Conservation (phyloP, 179 eudicot genomes). For the Beta macrorhiza region DNA sequence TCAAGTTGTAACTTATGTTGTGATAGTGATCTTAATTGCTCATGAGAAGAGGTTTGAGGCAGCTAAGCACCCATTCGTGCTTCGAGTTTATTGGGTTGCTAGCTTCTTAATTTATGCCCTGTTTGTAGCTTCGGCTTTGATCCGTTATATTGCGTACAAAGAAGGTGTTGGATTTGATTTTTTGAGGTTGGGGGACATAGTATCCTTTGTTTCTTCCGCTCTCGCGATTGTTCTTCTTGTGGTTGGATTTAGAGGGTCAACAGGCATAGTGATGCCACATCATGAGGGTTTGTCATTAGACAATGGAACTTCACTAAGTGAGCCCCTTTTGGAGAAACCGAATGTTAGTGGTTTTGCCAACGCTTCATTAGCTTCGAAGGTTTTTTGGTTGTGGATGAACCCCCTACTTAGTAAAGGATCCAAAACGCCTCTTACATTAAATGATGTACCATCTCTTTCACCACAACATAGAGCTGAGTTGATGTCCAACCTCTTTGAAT, state of each 20-base stretch:
- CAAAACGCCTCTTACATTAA: conserved; percentile 54
- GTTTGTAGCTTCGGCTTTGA: conserved; percentile 46
- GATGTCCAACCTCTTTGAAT: conserved; percentile 69
- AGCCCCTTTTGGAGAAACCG: conserved; percentile 52
- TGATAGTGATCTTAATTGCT: conserved; percentile 43
- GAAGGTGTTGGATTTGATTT: conserved; percentile 21
- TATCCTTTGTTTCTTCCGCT: conserved; percentile 38
- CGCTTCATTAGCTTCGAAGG: conserved; percentile 64
- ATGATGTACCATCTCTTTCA: conserved; percentile 79
- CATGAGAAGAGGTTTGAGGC: conserved; percentile 64
- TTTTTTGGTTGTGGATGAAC: conserved; percentile 85
- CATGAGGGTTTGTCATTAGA: conserved; percentile 26
- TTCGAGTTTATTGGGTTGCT: conserved; percentile 59
- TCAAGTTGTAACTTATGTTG: conserved; percentile 57
- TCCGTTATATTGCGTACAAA: conserved; percentile 37
- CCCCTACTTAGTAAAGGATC: conserved; percentile 76
- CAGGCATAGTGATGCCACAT: conserved; percentile 44
- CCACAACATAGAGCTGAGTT: conserved; percentile 72
- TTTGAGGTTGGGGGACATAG: conserved; percentile 51
- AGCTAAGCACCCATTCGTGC: conserved; percentile 46
- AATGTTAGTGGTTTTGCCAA: conserved; percentile 60
- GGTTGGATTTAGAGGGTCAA: conserved; percentile 55
- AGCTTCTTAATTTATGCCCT: conserved; percentile 45
- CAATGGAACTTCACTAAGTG: conserved; percentile 34
- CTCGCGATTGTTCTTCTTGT: conserved; percentile 46